Evolutionary conservation across 2,329 filamentous ascomycete species (phyloP), one percentile per base, ranked within the genome.

Genomic region (Leptographium lundbergii): DNA sequence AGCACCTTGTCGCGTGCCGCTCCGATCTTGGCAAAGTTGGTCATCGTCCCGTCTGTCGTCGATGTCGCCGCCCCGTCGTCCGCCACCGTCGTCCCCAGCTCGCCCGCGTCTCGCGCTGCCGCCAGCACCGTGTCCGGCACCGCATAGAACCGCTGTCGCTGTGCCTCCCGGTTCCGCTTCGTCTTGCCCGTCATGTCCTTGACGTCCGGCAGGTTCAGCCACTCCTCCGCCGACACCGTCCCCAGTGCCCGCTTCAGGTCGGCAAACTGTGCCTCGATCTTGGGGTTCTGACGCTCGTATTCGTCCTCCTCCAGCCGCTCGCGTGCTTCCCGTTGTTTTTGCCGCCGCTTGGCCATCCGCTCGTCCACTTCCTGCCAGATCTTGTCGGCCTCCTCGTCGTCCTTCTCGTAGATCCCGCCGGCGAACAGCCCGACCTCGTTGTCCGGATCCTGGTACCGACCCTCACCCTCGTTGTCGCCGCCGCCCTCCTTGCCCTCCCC

Each of bases 341-440:
- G 95, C 63, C 94, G 80, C 65, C 94, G 82, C 74, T 82, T 88
- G 65, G 95, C 91, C 92, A 99, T 97, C 74, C 88, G 92, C 77
- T 96, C 94, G 68, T 99, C 94, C 63, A 99, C 89, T 69, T 90
- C 88, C 68, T 91, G 87, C 76, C 95, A 99, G 68, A 99, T 96
- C 67, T 89, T 81, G 74, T 99, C 94, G 51, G 94, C 94, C 72
- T 99, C 95, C 68, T 99, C 94, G 69, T 99, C 94, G 59, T 99
- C 94, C 71, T 94, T 88, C 71, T 97, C 94, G 75, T 96, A 99
- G 66, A 94, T 88, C 42, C 94, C 94, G 59, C 90, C 92, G 3
- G 94, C 91, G 68, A 99, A 99, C 25, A 99, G 77, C 5, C 95
- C 94, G 54, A 94, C 88, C 72, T 99, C 94, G 68, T 97, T 97